Evolutionary conservation across 805 yeast genomes (phyloP).

Genomic region (Sugiyamaella marilandica): DNA sequence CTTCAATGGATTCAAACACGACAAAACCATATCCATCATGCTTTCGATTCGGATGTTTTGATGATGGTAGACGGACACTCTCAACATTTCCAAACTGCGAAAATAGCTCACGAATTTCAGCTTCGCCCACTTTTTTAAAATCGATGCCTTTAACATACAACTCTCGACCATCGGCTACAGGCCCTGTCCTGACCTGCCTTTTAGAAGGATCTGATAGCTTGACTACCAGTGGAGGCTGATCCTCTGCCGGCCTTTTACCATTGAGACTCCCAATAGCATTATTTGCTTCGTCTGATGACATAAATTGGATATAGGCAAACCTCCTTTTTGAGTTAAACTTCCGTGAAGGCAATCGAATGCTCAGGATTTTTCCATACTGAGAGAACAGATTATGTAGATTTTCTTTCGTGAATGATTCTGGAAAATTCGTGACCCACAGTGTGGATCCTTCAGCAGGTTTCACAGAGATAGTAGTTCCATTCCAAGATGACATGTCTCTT

Average conservation of each 20-base stretch:
- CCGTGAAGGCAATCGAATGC: slow-evolving; percentile 62
- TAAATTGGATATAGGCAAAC: slow-evolving; percentile 68
- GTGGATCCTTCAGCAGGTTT: slow-evolving; percentile 45
- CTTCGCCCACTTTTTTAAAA: slow-evolving; percentile 38
- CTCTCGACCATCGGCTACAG: slow-evolving; percentile 52
- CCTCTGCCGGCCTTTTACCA: slow-evolving; percentile 32
- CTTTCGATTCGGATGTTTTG: slow-evolving; percentile 31
- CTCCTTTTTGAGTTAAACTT: slow-evolving; percentile 51
- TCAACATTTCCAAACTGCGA: slow-evolving; percentile 50
- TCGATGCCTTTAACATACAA: slow-evolving; percentile 52
- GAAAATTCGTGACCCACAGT: slow-evolving; percentile 71
- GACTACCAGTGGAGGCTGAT: slow-evolving; percentile 43
- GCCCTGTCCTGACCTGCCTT: slow-evolving; percentile 40
- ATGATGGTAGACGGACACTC: slow-evolving; percentile 45
- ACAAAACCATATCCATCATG: slow-evolving; percentile 69
- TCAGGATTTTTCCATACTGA: slow-evolving; percentile 39
- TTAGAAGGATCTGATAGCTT: slow-evolving; percentile 58
- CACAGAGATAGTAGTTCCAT: slow-evolving; percentile 43
- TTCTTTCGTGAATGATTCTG: slow-evolving; percentile 45
- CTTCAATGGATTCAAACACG: slow-evolving; percentile 40
- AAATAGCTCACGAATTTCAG: slow-evolving; percentile 40
- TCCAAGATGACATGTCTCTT: slow-evolving; percentile 47
- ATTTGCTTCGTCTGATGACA: slow-evolving; percentile 40
- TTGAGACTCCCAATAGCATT: slow-evolving; percentile 41
- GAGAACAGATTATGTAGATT: slow-evolving; percentile 41